These are phyloP conservation scores for Arthrinium phaeospermum DNA, from an alignment of 2,329 filamentous ascomycete genomes.

Conservation along the genomic window DNA sequence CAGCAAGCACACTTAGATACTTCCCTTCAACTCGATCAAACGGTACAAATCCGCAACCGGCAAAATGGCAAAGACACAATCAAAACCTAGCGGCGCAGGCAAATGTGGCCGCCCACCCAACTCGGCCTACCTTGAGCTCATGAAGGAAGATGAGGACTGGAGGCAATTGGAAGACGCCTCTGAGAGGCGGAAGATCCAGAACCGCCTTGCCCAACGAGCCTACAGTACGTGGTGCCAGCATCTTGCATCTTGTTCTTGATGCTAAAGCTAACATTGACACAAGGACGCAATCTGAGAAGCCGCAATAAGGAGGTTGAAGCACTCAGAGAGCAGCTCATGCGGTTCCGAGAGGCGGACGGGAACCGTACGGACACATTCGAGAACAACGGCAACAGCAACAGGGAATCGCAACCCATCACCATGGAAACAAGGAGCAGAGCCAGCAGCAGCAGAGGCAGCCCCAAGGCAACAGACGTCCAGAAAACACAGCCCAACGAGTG, in stretches of 20 bases:
- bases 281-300: neutral
- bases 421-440: neutral
- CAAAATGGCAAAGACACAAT: neutral
- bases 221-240: neutral
- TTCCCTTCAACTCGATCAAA: neutral
- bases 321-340: neutral
- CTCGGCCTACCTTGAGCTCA: neutral
- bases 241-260: neutral
- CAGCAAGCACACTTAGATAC: neutral
- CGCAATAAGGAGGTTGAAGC: constrained; percentile 11
- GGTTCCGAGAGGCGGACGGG: neutral
- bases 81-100: neutral
- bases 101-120: constrained; percentile 8
- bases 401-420: neutral
- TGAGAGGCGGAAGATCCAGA: constrained; percentile 7
- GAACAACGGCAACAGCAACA: neutral
- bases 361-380: neutral
- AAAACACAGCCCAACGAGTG: neutral
- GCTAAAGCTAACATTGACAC: neutral
- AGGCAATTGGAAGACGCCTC: neutral
- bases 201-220: constrained; percentile 7
- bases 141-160: constrained; percentile 15
- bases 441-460: neutral
- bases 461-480: neutral
- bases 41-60: neutral